Evolutionary conservation across 345 rosid species (phyloP), one percentile per base, ranked within the genome.

Genomic region (Trapa bicornis): DNA sequence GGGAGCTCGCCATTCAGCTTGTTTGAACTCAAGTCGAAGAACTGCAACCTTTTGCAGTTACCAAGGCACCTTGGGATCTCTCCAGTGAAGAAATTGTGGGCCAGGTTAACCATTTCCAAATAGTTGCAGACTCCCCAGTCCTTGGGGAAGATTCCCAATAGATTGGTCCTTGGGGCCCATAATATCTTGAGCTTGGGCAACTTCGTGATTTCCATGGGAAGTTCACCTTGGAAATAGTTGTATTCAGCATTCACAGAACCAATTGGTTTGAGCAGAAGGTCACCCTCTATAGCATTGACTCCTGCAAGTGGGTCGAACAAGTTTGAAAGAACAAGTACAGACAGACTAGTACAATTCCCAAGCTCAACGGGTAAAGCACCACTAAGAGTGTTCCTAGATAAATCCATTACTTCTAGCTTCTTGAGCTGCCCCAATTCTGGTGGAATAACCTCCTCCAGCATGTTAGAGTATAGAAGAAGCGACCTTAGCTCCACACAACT

Each of bases 81-180:
- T 41, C 93, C 96, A 33, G 67, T 73, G 75, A 92, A 83, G 75
- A 81, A 88, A 77, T 89, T 92, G 64, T 72, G 85, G 48, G 87
- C 85, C 84, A 92, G 83, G 75, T 84, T 87, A 71, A 89, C 75
- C 86, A 92, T 84, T 84, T 86, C 87, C 85, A 92, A 77, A 74
- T 76, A 79, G 65, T 82, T 84, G 70, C 98, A 92, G 63, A 75
- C 68, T 73, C 88, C 96, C 96, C 96, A 88, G 74, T 80, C 77
- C 37, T 76, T 74, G 0, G 85, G 89, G 68, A 89, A 75, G 14
- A 67, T 71, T 66, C 91, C 96, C 74, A 82, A 88, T 15, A 92
- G 75, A 2, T 81, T 86, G 70, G 89, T 86, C 76, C 89, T 78
- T 16, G 96, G 98, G 33, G 86, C 91, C 98, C 98, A 92, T 79